These are phyloP conservation scores for Dryadomyces quercivorus DNA, from an alignment of 2,329 filamentous ascomycete genomes.

Conservation along the genomic window DNA sequence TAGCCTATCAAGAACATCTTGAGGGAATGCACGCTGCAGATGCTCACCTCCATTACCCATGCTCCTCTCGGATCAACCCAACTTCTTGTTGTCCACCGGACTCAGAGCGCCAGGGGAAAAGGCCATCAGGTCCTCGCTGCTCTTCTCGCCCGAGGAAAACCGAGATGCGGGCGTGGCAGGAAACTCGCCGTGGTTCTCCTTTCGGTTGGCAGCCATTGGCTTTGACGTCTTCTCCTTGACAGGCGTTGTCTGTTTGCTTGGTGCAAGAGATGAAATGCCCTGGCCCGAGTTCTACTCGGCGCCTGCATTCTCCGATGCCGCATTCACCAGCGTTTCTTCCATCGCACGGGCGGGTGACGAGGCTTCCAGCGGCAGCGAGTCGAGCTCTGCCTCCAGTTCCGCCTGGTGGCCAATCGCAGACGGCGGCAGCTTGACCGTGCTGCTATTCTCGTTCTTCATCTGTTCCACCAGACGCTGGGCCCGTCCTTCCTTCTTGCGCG, in stretches of 20 bases:
- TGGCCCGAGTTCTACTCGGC: conserved; percentile 8
- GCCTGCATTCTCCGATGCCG: not conserved
- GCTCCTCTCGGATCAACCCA: no score
- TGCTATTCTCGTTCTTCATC: conserved; percentile 29
- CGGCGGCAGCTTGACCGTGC: conserved; percentile 9
- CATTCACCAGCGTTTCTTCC: not conserved
- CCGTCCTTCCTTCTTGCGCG: conserved; percentile 42
- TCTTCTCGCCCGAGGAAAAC: no score
- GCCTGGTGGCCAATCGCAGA: conserved; percentile 3
- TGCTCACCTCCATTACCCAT: no score
- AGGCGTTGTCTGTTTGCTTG: not conserved
- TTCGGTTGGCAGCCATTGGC: not conserved
- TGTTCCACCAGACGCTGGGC: conserved; percentile 40
- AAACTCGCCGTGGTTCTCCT: no score
- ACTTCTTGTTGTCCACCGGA: no score
- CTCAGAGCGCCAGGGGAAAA: no score
- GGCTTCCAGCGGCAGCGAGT: not conserved
- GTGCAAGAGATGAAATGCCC: not conserved
- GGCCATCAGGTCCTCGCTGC: no score
- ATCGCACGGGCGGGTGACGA: not conserved
- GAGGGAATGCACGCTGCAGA: no score
- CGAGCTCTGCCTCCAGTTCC: not conserved
- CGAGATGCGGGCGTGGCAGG: no score
- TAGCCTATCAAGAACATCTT: no score
- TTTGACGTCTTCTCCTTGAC: not conserved